Base-by-base conservation (phyloP, 805 yeast species). In the Blastobotrys chiropterorum region DNA sequence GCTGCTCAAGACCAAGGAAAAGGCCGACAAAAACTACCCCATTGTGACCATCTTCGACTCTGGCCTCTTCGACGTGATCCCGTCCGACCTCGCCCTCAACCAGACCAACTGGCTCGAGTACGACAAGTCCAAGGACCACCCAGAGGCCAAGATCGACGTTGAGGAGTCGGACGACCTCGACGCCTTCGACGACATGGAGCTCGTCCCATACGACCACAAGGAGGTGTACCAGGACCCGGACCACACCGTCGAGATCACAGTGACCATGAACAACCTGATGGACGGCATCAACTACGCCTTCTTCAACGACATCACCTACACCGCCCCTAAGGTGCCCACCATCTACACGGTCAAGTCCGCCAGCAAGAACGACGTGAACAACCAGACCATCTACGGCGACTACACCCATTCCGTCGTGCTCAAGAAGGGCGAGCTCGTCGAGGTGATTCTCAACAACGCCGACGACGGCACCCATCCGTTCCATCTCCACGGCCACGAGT, bases 391-490 rank as follows among this genome's bases (percentile, higher is more conserved):
- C 48, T 92, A 82, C 60, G 99, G 99, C 61, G 67, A 85, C 48
- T 85, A 87, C 72, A 85, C 95, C 49, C 77, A 90, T 65, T 62
- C 96, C 0, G 75, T 77, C 64, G 88, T 92, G 14, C 72, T 92
- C 53, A 78, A 80, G 58, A 75, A 81, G 60, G 77, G 76, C 62
- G 86, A 77, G 61, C 73, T 86, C 53, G 78, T 92, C 34, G 95
- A 92, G 66, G 79, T 92, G 59, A 86, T 87, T 4, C 64, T 92
- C 43, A 92, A 92, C 75, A 90, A 90, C 70, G 72, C 72, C 54
- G 99, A 92, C 69, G 80, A 95, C 3, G 97, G 98, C 66, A 85
- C 77, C 61, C 99, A 92, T 73, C 98, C 99, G 30, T 92, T 92
- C 94, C 99, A 92, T 72, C 73, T 92, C 66, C 99, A 92, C 73